Evolutionary conservation across 805 yeast species (phyloP), one percentile per base, ranked within the genome.

Genomic region (Candida sithepensis): DNA sequence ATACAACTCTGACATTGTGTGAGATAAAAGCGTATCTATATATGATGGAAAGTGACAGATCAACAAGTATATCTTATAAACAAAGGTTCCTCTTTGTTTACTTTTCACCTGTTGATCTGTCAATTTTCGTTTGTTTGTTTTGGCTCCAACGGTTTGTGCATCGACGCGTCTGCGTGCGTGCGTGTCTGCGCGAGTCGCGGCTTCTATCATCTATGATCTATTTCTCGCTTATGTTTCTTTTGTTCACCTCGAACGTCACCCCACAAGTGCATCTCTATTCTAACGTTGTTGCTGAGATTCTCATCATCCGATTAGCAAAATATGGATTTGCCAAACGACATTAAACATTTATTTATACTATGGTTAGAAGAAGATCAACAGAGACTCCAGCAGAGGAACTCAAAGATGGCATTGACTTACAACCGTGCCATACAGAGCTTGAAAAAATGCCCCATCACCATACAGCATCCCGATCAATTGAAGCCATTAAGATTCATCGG

Each of bases 401-500:
- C 80, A 20, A 82, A 81, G 49, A 60, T 77, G 12, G 81, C 78
- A 0, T 57, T 74, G 42, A 73, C 79, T 0, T 82, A 82, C 56
- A 65, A 68, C 44, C 73, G 74, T 51, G 95, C 95, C 0, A 60
- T 77, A 43, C 79, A 73, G 23, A 72, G 76, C 28, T 59, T 90
- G 22, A 61, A 68, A 39, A 67, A 67, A 2, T 69, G 71, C 44
- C 75, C 75, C 0, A 72, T 64, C 0, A 67, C 70, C 12, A 72
- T 87, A 22, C 56, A 60, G 30, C 77, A 77, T 48, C 87, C 94
- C 1, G 66, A 68, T 28, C 82, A 86, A 44, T 69, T 92, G 39
- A 64, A 66, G 14, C 71, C 73, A 54, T 72, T 92, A 38, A 83
- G 77, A 47, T 85, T 72, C 41, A 74, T 92, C 32, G 98, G 98